Evolutionary conservation across 2,329 filamentous ascomycete species (phyloP), one percentile per base, ranked within the genome.

Genomic region (Colletotrichum melonis): DNA sequence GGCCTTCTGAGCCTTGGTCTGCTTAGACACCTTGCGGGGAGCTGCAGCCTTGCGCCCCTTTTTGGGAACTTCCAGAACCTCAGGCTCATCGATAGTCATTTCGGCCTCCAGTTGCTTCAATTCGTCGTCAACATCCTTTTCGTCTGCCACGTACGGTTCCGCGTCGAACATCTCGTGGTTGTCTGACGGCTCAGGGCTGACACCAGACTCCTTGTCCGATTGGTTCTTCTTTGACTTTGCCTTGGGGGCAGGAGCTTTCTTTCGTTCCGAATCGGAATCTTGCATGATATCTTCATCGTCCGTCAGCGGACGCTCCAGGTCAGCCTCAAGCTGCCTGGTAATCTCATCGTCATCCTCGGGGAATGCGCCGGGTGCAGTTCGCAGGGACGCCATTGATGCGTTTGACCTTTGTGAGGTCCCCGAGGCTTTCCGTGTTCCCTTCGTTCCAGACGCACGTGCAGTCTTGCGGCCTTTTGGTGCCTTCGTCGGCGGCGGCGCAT

Each of bases 311-410:
- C 86, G 84, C 56, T 92, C 89, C 11, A 94, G 85, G 70, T 93
- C 92, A 2, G 89, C 90, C 77, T 93, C 88, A 1, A 94, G 84
- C 62, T 90, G 90, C 26, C 88, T 88, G 64, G 94, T 91, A 49
- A 94, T 88, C 75, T 93, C 92, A 1, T 91, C 91, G 67, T 90
- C 86, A 2, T 57, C 54, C 1, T 73, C 71, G 0, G 88, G 87
- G 12, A 89, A 81, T 5, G 81, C 81, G 19, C 82, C 82, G n/a
- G 84, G 78, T 5, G 83, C 80, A 4, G 78, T 79, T 46, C 79
- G 79, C 5, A 84, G 71, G 2, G 83, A 83, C 4, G 77, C 83
- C 8, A 83, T 78, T 1, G 84, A 83, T 0, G 84, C 82, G 42
- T 86, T 87, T 1, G 89, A 88, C 42, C 64, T 85, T 82, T 19